Conservation (phyloP, 177 flowering plant genomes). For the Vitis hybrid region DNA sequence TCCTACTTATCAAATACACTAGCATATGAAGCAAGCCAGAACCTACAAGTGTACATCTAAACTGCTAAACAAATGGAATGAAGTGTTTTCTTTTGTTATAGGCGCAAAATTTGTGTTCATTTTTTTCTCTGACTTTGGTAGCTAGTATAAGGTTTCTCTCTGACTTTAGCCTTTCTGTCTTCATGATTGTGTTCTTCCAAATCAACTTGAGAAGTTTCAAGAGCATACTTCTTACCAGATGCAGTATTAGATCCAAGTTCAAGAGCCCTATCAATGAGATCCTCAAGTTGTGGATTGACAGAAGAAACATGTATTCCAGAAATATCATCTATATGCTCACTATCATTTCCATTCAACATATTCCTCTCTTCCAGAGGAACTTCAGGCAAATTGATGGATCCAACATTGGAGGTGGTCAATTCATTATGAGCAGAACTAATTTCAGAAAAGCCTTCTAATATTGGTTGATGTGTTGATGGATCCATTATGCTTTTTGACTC, state of each 20-base stretch:
- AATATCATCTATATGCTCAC: constrained; percentile 18
- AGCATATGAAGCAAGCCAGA: too few relatives aligned
- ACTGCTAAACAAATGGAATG: too few relatives aligned
- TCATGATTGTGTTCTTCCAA: constrained; percentile 37
- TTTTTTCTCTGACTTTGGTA: too few relatives aligned
- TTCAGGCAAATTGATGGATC: constrained; percentile 13
- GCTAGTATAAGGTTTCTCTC: constrained; percentile 58
- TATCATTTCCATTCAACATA: constrained; percentile 9
- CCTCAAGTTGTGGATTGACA: constrained; percentile 62
- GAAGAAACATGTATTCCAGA: constrained; percentile 24
- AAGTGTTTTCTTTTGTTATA: too few relatives aligned
- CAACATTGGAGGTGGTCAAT: constrained; percentile 6
- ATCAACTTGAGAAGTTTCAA: constrained; percentile 35
- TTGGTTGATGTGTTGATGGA: constrained; percentile 16
- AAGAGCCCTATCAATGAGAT: constrained; percentile 86
- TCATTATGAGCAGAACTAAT: constrained; percentile 17
- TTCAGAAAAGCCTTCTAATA: constrained; percentile 14
- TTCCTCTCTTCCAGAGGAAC: constrained; percentile 19
- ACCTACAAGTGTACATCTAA: too few relatives aligned
- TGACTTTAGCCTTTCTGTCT: constrained; percentile 34
- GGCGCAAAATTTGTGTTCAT: too few relatives aligned
- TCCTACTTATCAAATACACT: too few relatives aligned
- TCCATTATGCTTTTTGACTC: constrained; percentile 15
- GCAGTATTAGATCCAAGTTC: constrained; percentile 70
- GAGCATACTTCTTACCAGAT: constrained; percentile 36